Conservation (phyloP, 2,329 filamentous ascomycete genomes). For the Aspergillus uvarum region DNA sequence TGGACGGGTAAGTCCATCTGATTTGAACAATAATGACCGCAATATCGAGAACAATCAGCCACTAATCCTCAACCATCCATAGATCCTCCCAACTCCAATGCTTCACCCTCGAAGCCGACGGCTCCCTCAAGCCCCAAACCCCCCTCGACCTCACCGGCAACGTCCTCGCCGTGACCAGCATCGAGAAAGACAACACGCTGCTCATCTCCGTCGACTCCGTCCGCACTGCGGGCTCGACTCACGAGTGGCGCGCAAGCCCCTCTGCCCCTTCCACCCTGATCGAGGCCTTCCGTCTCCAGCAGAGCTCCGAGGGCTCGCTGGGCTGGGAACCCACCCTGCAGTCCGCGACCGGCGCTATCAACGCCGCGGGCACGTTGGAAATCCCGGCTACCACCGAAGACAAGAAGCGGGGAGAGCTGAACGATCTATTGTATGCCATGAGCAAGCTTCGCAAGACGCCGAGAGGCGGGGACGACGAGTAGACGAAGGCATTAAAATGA, state of each 20-base stretch:
- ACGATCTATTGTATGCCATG: constrained; percentile 40
- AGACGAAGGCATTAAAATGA: background rate
- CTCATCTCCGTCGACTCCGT: constrained; percentile 57
- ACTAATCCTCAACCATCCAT: constrained; percentile 46
- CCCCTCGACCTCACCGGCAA: constrained; percentile 63
- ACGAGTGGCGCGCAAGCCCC: constrained; percentile 32
- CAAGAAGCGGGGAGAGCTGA: constrained; percentile 34
- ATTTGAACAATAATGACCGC: too few species aligned
- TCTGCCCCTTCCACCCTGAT: constrained; percentile 26
- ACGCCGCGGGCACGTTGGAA: constrained; percentile 30
- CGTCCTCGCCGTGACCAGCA: constrained; percentile 57
- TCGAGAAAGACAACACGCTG: constrained; percentile 32
- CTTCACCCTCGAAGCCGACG: constrained; percentile 56
- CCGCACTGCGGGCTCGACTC: constrained; percentile 53
- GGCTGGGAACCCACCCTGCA: constrained; percentile 27
- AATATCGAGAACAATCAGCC: too few species aligned
- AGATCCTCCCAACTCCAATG: constrained; percentile 66
- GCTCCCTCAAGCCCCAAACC: constrained; percentile 51
- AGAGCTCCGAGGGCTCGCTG: constrained; percentile 20
- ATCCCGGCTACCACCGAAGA: constrained; percentile 26
- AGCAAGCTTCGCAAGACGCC: constrained; percentile 42
- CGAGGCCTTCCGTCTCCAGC: constrained; percentile 30
- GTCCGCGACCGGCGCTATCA: constrained; percentile 27
- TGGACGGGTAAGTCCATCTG: constrained; percentile 56
- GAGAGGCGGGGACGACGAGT: constrained; percentile 24